Percentiles rank a stretch among this genome's conserved stretches.
Evolutionary conservation across 2,329 filamentous ascomycete species (phyloP).

Genomic region (Ascochyta clinopodiicola): DNA sequence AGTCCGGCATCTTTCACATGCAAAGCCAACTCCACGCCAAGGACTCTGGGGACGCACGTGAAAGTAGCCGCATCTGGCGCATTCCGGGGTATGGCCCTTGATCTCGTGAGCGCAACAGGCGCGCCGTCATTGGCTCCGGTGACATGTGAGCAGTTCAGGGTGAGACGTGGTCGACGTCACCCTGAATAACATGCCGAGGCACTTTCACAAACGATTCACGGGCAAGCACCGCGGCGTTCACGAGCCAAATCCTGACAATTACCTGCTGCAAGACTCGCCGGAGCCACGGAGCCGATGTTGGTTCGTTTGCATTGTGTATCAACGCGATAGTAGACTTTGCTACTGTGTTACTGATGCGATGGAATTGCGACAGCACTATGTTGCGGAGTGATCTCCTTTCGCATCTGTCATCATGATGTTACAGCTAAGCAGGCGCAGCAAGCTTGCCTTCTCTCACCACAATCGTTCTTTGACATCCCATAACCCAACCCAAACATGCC

Average conservation of each 20-base stretch:
- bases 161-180: slow-evolving; percentile 39
- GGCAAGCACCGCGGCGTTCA: slow-evolving; percentile 10
- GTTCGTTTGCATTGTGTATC: not conserved
- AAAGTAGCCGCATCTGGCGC: slow-evolving; percentile 35
- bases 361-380: not conserved
- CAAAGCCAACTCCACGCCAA: slow-evolving; percentile 36
- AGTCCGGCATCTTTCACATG: slow-evolving; percentile 46
- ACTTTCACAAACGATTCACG: slow-evolving; percentile 8
- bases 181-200: slow-evolving; percentile 36
- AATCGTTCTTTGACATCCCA: not conserved
- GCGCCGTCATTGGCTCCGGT: slow-evolving; percentile 35
- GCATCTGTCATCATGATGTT: slow-evolving; percentile 2
- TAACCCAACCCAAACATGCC: slow-evolving; percentile 20
- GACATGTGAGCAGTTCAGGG: slow-evolving; percentile 20
- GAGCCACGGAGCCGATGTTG: not conserved
- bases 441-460: not conserved
- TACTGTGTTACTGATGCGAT: too few relatives aligned
- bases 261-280: slow-evolving; percentile 4
- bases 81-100: slow-evolving; percentile 31
- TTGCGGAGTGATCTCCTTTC: slow-evolving; percentile 1
- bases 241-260: slow-evolving; percentile 19
- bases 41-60: slow-evolving; percentile 35
- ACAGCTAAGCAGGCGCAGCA: not conserved
- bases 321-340: not conserved
- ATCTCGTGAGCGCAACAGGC: slow-evolving; percentile 40